Percentiles rank a stretch among this genome's conserved stretches.
phyloP scores from a whole-genome alignment of 306 rosid species.

The Luffa acutangula region DNA sequence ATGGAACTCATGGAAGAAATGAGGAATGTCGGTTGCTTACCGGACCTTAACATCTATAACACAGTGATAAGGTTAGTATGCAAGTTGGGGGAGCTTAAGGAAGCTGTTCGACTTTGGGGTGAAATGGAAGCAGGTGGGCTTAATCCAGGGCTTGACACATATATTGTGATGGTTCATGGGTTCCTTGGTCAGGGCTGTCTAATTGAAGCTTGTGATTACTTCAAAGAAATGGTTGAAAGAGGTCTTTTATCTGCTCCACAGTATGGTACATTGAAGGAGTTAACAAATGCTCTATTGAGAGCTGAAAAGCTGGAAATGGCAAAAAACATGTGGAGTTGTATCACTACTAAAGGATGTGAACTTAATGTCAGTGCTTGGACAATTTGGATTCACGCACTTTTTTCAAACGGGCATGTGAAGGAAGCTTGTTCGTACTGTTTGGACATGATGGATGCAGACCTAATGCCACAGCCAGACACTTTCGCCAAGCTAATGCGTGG shows the following conservation, averaged over 20 bases:
- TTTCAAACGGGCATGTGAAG: constrained; percentile 69
- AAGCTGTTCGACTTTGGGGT: constrained; percentile 63
- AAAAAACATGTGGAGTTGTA: constrained; percentile 66
- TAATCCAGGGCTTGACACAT: constrained; percentile 55
- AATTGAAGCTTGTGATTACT: constrained; percentile 70
- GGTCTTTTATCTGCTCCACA: constrained; percentile 57
- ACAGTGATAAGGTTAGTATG: constrained; percentile 62
- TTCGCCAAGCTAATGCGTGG: constrained; percentile 79
- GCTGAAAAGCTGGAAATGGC: constrained; percentile 77
- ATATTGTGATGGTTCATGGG: constrained; percentile 72
- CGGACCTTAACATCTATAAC: constrained; percentile 55
- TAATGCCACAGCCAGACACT: constrained; percentile 79
- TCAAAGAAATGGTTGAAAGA: constrained; percentile 69
- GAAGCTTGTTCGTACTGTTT: constrained; percentile 78
- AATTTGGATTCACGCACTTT: constrained; percentile 81
- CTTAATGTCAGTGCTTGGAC: constrained; percentile 72
- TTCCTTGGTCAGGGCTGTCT: constrained; percentile 54
- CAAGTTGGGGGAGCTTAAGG: constrained; percentile 66
- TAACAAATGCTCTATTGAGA: constrained; percentile 53
- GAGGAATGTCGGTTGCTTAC: constrained; percentile 61
- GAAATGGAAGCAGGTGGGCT: constrained; percentile 57
- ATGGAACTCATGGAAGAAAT: constrained; percentile 59
- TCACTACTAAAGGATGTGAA: constrained; percentile 42
- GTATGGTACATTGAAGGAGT: constrained; percentile 68
- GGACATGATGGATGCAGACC: constrained; percentile 70